Base-by-base conservation (phyloP, 305 asterid species). In the Euphrasia arctica region DNA sequence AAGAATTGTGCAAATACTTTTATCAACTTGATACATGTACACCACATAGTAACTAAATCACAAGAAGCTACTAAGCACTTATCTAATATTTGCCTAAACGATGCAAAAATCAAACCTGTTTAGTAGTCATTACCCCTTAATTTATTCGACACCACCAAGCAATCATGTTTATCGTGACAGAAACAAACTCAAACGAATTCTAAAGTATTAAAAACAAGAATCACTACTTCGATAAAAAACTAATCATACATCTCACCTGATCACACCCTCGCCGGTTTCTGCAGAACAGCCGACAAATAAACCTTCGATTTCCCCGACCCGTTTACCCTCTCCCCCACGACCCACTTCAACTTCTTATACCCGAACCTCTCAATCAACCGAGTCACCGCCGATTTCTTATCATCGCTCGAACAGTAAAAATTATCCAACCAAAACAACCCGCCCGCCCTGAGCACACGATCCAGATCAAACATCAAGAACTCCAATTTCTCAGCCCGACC, bases 401-500 rank as follows among this genome's bases (percentile, higher is more conserved):
- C 95, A 63, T 88, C 96, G 51, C 27, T 73, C 1, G 90, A 72
- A 49, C 87, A 92, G 69, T 71, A 81, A 28, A 84, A 80, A 68
- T 85, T 89, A 48, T 92, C 98, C 76, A 92, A 70, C 98, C 98
- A 89, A 66, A 87, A 69, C 83, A 92, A 56, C 0, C 98, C 98
- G 5, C 96, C 96, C 0, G 89, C 85, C 75, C 96, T 77, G 55
- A 92, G 74, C 7, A 92, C 83, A 14, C 98, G 79, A 70, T 92
- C 97, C 0, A 89, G 78, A 66, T 92, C 98, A 79, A 92, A 92
- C 87, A 92, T 77, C 87, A 92, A 78, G 80, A 92, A 89, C 85
- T 92, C 96, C 65, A 92, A 62, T 54, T 89, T 89, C 80, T 92
- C 98, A 0, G 83, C 72, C 9, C 77, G 74, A 57, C 95, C 93